phyloP scores from a whole-genome alignment of 108 stramenopile species.

The Stephanodiscus minutulus region DNA sequence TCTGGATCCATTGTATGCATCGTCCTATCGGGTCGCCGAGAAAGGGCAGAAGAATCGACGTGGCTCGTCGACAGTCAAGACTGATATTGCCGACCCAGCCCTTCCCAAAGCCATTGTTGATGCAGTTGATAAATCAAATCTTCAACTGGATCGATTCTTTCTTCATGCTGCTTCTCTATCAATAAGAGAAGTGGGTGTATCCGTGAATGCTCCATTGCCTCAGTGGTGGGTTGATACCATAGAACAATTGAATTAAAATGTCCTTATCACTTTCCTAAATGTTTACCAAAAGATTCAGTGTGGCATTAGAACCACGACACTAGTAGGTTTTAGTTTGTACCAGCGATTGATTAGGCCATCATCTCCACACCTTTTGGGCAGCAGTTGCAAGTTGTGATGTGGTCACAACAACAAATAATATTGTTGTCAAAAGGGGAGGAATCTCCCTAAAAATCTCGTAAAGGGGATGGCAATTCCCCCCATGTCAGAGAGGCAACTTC shows the following conservation, averaged over 20 bases:
- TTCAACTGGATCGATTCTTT: conserved; percentile 50
- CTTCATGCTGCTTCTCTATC: conserved; percentile 59
- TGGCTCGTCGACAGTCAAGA: not conserved
- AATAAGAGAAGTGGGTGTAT: conserved; percentile 53
- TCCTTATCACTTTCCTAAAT: no score
- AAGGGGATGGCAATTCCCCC: no score
- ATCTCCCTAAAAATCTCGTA: no score
- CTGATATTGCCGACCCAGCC: not conserved
- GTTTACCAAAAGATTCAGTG: no score
- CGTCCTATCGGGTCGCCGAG: conserved; percentile 1
- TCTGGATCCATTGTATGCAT: conserved; percentile 54
- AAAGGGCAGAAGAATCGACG: conserved; percentile 10
- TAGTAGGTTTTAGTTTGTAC: no score
- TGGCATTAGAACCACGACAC: no score
- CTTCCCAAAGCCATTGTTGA: conserved; percentile 6
- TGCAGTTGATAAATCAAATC: not conserved
- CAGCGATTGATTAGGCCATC: no score
- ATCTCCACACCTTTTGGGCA: no score
- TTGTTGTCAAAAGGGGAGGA: no score
- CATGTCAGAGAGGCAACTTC: no score
- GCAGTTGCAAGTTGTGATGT: no score
- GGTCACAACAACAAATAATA: no score
- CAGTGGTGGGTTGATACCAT: conserved; percentile 55
- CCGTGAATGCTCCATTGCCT: conserved; percentile 58
- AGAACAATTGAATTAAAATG: conserved; percentile 19